A percentile compares a stretch with the other conserved stretches of the same genome.
These are phyloP conservation scores for Trebouxiophyceae sp. DNA, from an alignment of 163 green algal species.

Conservation along the genomic window DNA sequence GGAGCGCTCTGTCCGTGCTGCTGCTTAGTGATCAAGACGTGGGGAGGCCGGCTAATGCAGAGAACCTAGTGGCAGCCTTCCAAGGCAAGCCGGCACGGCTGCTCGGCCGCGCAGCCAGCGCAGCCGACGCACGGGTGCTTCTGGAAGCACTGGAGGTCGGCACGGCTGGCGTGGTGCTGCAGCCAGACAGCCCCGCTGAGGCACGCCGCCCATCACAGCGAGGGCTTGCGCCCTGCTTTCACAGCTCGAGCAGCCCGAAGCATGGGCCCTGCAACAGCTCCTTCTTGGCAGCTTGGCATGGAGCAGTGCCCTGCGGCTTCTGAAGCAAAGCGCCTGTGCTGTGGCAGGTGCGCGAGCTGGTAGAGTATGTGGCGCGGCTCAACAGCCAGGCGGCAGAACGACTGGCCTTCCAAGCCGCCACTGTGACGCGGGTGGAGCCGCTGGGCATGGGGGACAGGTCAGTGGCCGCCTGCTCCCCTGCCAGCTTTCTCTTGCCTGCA, in stretches of 20 bases:
- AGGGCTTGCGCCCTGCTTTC: neutral
- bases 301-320: neutral
- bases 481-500: neutral
- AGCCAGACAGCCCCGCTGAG: conserved; percentile 49
- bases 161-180: conserved; percentile 68
- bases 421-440: conserved; percentile 45
- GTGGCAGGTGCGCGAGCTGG: conserved; percentile 33
- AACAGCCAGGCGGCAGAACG: conserved; percentile 7
- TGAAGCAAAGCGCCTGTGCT: neutral
- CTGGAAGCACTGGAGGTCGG: conserved; percentile 72
- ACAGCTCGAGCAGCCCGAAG: neutral
- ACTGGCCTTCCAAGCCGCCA: conserved; percentile 40
- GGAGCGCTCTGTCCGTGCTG: neutral
- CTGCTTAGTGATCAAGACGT: neutral
- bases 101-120: conserved; percentile 39
- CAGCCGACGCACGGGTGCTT: conserved; percentile 51
- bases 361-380: conserved; percentile 25
- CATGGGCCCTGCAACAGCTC: neutral
- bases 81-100: conserved; percentile 43
- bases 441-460: conserved; percentile 76
- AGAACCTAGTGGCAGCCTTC: conserved; percentile 84
- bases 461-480: neutral
- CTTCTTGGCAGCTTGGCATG: neutral
- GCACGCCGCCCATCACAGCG: conserved; percentile 16
- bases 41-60: conserved; percentile 9